Evolutionary conservation across 495 filamentous ascomycete species (phyloP).

Genomic region (Evernia prunastri): DNA sequence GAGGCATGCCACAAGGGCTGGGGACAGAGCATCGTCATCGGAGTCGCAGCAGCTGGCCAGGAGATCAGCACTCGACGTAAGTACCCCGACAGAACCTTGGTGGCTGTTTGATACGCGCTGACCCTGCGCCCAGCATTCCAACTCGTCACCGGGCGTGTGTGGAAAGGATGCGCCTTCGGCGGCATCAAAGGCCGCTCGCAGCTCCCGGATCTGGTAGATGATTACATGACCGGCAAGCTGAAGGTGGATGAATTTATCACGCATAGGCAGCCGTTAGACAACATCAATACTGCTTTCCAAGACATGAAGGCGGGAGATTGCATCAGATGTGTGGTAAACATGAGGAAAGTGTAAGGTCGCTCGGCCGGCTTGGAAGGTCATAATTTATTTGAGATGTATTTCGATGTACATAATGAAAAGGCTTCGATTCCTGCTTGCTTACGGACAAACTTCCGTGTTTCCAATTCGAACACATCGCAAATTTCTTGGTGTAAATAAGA

Average conservation of each 20-base stretch:
- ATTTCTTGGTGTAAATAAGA: too few relatives aligned
- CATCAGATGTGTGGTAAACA: constrained; percentile 72
- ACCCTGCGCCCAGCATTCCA: constrained; percentile 69
- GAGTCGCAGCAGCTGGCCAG: constrained; percentile 94
- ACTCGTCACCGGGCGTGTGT: constrained; percentile 92
- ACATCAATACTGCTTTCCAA: constrained; percentile 85
- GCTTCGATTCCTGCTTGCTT: background rate
- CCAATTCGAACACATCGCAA: background rate
- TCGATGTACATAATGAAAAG: background rate
- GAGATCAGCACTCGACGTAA: constrained; percentile 93
- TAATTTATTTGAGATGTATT: background rate
- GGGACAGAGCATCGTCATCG: constrained; percentile 97
- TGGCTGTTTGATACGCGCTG: constrained; percentile 20
- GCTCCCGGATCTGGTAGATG: constrained; percentile 78
- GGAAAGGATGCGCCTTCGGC: constrained; percentile 96
- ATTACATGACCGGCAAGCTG: constrained; percentile 81
- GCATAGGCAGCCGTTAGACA: constrained; percentile 70
- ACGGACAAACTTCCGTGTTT: background rate
- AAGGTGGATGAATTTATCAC: constrained; percentile 99
- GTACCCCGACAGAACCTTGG: constrained; percentile 30
- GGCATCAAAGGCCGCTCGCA: constrained; percentile 96
- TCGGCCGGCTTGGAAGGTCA: background rate
- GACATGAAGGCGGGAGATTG: constrained; percentile 96
- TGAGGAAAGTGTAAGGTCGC: constrained; percentile 27
- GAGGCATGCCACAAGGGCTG: constrained; percentile 99